phyloP scores from a whole-genome alignment of 129 eudicot genomes.

The Chrysanthemum seticuspe region DNA sequence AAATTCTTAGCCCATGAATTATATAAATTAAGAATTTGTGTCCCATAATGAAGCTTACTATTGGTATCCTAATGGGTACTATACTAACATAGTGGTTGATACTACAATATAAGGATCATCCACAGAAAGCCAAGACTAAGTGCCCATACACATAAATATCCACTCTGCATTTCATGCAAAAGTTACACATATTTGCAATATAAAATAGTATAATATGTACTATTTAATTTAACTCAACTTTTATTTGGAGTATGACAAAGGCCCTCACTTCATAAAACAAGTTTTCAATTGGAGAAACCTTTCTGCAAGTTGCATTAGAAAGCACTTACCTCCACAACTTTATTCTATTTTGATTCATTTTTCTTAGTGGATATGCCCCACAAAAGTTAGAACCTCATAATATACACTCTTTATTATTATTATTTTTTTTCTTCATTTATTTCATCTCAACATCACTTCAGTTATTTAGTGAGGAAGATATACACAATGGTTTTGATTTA shows the following conservation, averaged over 20 bases:
- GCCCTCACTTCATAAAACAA: conserved; percentile 27
- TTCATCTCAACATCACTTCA: conserved; percentile 11
- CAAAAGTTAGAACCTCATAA: conserved; percentile 29
- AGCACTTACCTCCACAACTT: conserved; percentile 39
- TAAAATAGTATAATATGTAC: conserved; percentile 8
- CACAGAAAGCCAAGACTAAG: conserved; percentile 24
- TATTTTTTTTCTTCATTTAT: not conserved
- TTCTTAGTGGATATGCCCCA: conserved; percentile 30
- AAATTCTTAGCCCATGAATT: not conserved
- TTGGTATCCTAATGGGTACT: conserved; percentile 31
- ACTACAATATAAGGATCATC: conserved; percentile 23
- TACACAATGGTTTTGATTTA: not conserved
- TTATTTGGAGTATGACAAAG: conserved; percentile 26
- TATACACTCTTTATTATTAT: not conserved
- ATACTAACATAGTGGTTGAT: conserved; percentile 40
- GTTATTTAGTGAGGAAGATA: not conserved
- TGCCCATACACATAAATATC: conserved; percentile 33
- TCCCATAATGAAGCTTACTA: conserved; percentile 23
- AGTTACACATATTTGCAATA: conserved; percentile 29
- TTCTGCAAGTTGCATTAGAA: conserved; percentile 51
- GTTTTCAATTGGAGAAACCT: conserved; percentile 36
- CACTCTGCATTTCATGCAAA: conserved; percentile 30
- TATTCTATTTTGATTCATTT: conserved; percentile 21
- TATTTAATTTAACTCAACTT: conserved; percentile 14
- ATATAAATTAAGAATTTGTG: not conserved